Conservation (phyloP, 257 asterid genomes). For the Datura wrightii region DNA sequence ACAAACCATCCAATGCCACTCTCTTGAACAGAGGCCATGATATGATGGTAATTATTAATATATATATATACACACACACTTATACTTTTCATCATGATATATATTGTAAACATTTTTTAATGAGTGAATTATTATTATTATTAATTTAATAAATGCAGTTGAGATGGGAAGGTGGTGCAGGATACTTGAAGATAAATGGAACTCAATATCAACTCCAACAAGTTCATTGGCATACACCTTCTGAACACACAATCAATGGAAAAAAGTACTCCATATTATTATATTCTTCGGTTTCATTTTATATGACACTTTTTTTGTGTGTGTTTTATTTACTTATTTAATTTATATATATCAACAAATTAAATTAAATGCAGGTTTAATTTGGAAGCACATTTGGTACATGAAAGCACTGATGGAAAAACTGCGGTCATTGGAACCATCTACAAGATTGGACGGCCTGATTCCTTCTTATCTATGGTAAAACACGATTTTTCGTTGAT, state of each 20-base stretch:
- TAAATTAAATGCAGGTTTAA: constrained; percentile 1
- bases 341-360: too few relatives aligned
- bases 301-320: too few relatives aligned
- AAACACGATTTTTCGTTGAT: not conserved
- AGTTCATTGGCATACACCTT: constrained; percentile 71
- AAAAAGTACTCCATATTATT: constrained; percentile 38
- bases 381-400: constrained; percentile 29
- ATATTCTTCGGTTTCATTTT: too few relatives aligned
- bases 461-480: constrained; percentile 27
- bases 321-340: too few relatives aligned
- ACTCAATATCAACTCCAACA: constrained; percentile 52
- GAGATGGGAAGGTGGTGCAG: constrained; percentile 60
- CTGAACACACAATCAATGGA: constrained; percentile 69
- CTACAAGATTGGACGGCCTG: constrained; percentile 41
- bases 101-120: not conserved
- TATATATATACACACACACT: too few relatives aligned
- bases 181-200: constrained; percentile 55
- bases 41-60: constrained; percentile 60
- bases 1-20: constrained; percentile 64
- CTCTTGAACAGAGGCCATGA: constrained; percentile 78
- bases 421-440: constrained; percentile 39
- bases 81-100: too few relatives aligned
- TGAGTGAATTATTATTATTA: not conserved
- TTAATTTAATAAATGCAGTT: constrained; percentile 46
- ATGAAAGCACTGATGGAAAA: constrained; percentile 16